Base-by-base conservation (phyloP, 176 grass and related monocot genomes). In the Lolium perenne region DNA sequence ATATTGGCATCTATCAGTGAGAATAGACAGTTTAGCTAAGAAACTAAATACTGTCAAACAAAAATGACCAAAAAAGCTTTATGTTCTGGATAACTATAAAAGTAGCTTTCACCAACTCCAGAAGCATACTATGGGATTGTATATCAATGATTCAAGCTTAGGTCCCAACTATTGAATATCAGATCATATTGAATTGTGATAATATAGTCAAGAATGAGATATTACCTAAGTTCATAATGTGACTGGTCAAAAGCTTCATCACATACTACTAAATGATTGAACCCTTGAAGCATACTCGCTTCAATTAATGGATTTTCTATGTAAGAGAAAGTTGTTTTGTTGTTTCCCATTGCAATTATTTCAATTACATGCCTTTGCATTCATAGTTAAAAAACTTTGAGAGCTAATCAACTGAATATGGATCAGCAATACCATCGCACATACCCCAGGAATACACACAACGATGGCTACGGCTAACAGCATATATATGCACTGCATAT, bases 1-100 rank as follows among this genome's bases (percentile, higher is more conserved):
- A 76, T 71, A 26, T 38, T 60, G 66, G 32, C 7, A 66, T 16
- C 55, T 54, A 65, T 47, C 35, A 65, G 67, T 46, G 32, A 18
- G 25, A 89, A 84, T 29, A 84, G 22, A n/a, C 45, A 79, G 10
- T 23, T 18, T 29, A 45, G 20, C 7, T 79, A 49, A 90, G 51
- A 53, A 83, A 57, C 53, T 29, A 41, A 26, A 45, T 22, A 57
- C 15, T 16, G 41, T 43, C 7, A 43, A 43, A 43, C 41, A 43
- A 48, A 11, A 78, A 53, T 68, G 45, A 35, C 2, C 23, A 3
- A 77, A 10, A 70, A 38, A 48, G 8, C 29, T 59, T 69, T 61
- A 13, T 10, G 21, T 58, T 49, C 23, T 18, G 23, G 48, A 68
- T 53, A 58, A 54, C 26, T 79, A 76, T 16, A 6, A 5, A 47